These are phyloP conservation scores for Alternaria angustiovoidea DNA, from an alignment of 2,329 filamentous ascomycete species.

Conservation along the genomic window DNA sequence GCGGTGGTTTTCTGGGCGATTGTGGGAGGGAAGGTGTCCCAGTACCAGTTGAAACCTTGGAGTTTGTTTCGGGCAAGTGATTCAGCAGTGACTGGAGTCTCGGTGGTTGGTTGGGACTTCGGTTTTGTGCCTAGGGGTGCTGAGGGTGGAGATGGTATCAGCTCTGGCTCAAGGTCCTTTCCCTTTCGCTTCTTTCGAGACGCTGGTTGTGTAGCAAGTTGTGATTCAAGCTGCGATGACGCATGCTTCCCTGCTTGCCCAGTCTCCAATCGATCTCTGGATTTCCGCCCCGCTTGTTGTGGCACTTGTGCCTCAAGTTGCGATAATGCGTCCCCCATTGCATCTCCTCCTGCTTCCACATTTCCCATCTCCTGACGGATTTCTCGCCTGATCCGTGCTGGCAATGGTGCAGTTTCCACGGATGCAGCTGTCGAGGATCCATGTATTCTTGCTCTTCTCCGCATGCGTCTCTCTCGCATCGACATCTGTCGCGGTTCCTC, in stretches of 20 bases:
- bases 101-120: constrained; percentile 4
- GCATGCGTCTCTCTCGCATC: constrained; percentile 15
- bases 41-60: constrained; percentile 44
- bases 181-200: neutral
- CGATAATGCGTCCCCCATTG: neutral
- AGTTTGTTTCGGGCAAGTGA: constrained; percentile 6
- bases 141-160: constrained; percentile 29
- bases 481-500: constrained; percentile 4
- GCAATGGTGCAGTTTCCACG: neutral
- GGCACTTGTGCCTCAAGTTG: neutral
- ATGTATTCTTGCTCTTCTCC: constrained; percentile 2
- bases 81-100: constrained; percentile 10
- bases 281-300: neutral
- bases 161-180: neutral
- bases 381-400: neutral
- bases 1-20: constrained; percentile 52
- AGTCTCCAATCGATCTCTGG: neutral
- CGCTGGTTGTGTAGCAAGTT: neutral
- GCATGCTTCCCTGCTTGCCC: neutral
- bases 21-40: constrained; percentile 41
- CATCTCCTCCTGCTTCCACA: neutral
- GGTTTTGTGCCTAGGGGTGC: constrained; percentile 6
- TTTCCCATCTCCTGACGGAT: neutral
- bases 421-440: neutral
- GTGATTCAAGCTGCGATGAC: neutral